Percentiles rank a stretch among this genome's conserved stretches.
Evolutionary conservation across 2,329 filamentous ascomycete species (phyloP).

Genomic region (Phoma herbarum): DNA sequence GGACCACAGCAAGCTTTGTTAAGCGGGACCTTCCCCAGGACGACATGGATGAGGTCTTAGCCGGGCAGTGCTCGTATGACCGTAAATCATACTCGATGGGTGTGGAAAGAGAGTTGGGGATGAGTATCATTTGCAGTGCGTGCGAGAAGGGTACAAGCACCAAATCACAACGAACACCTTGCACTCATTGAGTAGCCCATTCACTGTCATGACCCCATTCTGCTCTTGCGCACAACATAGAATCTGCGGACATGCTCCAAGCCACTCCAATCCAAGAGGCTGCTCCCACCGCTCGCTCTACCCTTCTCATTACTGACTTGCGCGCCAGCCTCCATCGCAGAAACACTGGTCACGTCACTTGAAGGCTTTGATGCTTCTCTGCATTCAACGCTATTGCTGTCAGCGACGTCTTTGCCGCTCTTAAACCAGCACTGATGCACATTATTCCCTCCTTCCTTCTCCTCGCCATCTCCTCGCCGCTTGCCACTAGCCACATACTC

Average conservation of each 20-base stretch:
- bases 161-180: too few species aligned
- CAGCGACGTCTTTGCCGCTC: slow-evolving; percentile 6
- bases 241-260: slow-evolving; percentile 21
- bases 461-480: not conserved
- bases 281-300: slow-evolving; percentile 13
- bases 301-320: not conserved
- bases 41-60: not conserved
- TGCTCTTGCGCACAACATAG: slow-evolving; percentile 16
- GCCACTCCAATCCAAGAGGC: slow-evolving; percentile 17
- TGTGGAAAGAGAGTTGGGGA: not conserved
- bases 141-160: too few species aligned
- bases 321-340: not conserved
- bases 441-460: slow-evolving; percentile 3
- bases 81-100: not conserved
- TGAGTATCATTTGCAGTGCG: not conserved
- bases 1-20: not conserved
- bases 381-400: not conserved
- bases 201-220: slow-evolving; percentile 4
- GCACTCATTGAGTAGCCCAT: not conserved
- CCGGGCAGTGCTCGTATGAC: not conserved
- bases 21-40: slow-evolving; percentile 15
- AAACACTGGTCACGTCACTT: not conserved
- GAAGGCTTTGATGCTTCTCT: not conserved
- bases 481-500: not conserved
- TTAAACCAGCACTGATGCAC: slow-evolving; percentile 19